Base-by-base conservation (phyloP, 2,329 filamentous ascomycete species). In the Colletotrichum liriopes region DNA sequence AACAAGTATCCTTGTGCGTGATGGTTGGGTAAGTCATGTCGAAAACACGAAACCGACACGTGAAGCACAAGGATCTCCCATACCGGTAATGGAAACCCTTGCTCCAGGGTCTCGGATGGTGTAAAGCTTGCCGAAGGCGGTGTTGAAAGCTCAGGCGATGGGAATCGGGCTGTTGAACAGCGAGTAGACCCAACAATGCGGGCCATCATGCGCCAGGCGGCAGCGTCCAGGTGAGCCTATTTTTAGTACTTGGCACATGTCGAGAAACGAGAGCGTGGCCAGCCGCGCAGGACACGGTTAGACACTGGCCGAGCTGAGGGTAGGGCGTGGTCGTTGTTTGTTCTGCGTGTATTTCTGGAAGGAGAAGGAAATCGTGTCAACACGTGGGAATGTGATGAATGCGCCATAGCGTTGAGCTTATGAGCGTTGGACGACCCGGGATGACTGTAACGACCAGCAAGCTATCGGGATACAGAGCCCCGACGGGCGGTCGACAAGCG, bases 371-470 rank as follows among this genome's bases (percentile, higher is more conserved):
- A 56, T 61, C 37, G 49, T 26, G 45, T 54, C 32, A 29, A 41
- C 58, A 69, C 52, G 65, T 64, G 65, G 59, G 23, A 39, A 39
- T 20, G n/a, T 9, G 11, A 35, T 18, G 23, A n/a, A 43, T 12
- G 43, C 29, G 58, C 43, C 61, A 58, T 62, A 58, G 43, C 49
- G 69, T 14, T n/a, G 35, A 62, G 52, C n/a, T 45, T 52, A 18
- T 52, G 43, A 45, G 29, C 16, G 55, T 23, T 63, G 43, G 45
- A 12, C 23, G 8, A 39, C 41, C 18, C n/a, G 20, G n/a, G 16
- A 20, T 20, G 18, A 35, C 47, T 51, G 55, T 41, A 67, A 20
- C 51, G 12, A 23, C 23, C n/a, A 43, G 23, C 35, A 26, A 29
- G 26, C 9, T 26, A 32, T 59, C 43, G 52, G 56, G 39, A n/a